Conservation (phyloP, 345 rosid species). For the Salix brachista region DNA sequence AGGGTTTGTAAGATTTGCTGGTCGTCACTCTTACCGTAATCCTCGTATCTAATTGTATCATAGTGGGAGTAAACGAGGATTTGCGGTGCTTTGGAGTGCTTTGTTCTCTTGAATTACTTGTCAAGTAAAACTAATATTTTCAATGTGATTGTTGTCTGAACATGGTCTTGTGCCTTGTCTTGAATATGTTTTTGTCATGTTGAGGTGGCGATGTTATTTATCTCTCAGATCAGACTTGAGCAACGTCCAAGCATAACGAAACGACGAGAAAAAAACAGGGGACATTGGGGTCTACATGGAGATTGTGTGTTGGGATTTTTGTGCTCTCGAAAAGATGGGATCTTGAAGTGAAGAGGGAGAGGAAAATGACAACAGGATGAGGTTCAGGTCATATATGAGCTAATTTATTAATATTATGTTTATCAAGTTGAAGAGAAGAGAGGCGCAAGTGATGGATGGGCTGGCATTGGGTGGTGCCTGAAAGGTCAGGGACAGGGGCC, state of each 20-base stretch:
- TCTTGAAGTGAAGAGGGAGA: background rate
- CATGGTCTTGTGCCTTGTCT: background rate
- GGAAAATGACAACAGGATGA: background rate
- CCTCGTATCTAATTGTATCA: slow-evolving; percentile 22
- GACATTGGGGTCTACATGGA: background rate
- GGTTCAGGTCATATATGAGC: no score
- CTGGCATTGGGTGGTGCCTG: slow-evolving; percentile 7
- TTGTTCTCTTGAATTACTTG: background rate
- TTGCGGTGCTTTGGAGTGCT: background rate
- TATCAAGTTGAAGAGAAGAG: background rate
- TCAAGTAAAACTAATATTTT: no score
- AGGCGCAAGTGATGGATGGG: background rate
- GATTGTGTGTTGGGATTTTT: background rate
- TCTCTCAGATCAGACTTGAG: no score
- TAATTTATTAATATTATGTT: background rate
- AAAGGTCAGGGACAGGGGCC: background rate
- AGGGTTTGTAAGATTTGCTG: background rate
- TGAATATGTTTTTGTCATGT: background rate
- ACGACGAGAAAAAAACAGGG: background rate
- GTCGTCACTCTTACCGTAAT: background rate
- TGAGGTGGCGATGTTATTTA: no score
- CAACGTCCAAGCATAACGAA: background rate
- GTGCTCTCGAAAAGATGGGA: background rate
- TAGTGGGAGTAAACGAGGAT: slow-evolving; percentile 6
- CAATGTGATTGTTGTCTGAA: background rate